Conservation (phyloP, 306 rosid species). For the Boehmeria nivea region DNA sequence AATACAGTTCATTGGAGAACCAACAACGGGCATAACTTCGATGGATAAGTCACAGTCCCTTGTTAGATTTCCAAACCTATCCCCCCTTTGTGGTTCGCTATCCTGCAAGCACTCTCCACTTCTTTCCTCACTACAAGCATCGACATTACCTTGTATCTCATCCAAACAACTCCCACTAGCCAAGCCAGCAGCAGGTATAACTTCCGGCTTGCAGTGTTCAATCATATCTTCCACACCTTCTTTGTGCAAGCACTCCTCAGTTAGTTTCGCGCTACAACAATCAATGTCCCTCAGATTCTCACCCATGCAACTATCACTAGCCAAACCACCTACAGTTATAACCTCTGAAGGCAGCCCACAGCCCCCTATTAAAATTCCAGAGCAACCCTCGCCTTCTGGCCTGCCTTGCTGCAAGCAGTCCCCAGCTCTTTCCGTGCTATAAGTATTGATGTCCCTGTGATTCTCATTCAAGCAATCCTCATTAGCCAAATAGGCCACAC, state of each 20-base stretch:
- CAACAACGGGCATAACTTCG: slow-evolving; percentile 16
- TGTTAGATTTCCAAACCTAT: slow-evolving; percentile 8
- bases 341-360: neutral
- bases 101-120: slow-evolving; percentile 17
- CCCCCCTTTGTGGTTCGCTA: slow-evolving; percentile 25
- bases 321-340: neutral
- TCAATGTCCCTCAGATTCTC: neutral
- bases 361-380: neutral
- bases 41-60: slow-evolving; percentile 17
- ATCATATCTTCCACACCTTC: neutral
- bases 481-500: neutral
- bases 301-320: slow-evolving; percentile 13
- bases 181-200: neutral
- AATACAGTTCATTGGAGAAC: slow-evolving; percentile 22
- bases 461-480: slow-evolving; percentile 26
- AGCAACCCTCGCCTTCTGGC: neutral
- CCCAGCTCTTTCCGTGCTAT: neutral
- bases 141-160: slow-evolving; percentile 16
- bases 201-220: neutral
- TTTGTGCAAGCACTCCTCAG: slow-evolving; percentile 24
- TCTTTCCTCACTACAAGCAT: neutral
- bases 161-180: slow-evolving; percentile 22
- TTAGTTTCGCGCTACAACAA: slow-evolving; percentile 10
- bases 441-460: slow-evolving; percentile 11
- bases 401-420: slow-evolving; percentile 18